These are phyloP conservation scores for Prunus yedoensis DNA, from an alignment of 331 rosid genomes.

Conservation along the genomic window DNA sequence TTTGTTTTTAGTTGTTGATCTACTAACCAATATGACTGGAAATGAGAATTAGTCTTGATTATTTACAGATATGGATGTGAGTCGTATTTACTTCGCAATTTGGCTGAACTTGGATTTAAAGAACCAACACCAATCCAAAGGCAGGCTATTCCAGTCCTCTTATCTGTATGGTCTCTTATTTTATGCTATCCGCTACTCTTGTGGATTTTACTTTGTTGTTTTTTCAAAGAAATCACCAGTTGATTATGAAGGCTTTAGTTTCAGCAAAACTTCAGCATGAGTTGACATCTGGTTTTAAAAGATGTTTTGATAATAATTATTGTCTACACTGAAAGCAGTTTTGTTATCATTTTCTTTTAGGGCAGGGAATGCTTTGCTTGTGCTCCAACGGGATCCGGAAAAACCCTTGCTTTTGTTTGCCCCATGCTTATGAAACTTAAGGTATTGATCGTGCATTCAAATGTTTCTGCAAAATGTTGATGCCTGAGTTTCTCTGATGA, in stretches of 20 bases:
- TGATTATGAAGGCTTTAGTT: background rate
- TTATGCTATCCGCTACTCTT: slow-evolving; percentile 14
- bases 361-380: slow-evolving; percentile 96
- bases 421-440: slow-evolving; percentile 91
- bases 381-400: slow-evolving; percentile 98
- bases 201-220: slow-evolving; percentile 12
- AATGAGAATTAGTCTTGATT: slow-evolving; percentile 21
- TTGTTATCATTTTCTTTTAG: slow-evolving; percentile 32
- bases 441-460: slow-evolving; percentile 44
- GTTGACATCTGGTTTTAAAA: background rate
- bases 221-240: background rate
- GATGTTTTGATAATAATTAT: background rate
- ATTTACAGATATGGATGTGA: slow-evolving; percentile 61
- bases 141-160: slow-evolving; percentile 94
- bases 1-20: background rate
- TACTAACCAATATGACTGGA: background rate
- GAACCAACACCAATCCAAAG: slow-evolving; percentile 95
- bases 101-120: slow-evolving; percentile 70
- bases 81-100: slow-evolving; percentile 55
- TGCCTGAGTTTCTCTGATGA: slow-evolving; percentile 26
- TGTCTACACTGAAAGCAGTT: background rate
- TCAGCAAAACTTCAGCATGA: background rate
- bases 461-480: slow-evolving; percentile 11
- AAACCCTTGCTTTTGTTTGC: slow-evolving; percentile 84
- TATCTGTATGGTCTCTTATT: slow-evolving; percentile 60